Evolutionary conservation across 257 asterid species (phyloP).

Genomic region (Coffea eugenioides): DNA sequence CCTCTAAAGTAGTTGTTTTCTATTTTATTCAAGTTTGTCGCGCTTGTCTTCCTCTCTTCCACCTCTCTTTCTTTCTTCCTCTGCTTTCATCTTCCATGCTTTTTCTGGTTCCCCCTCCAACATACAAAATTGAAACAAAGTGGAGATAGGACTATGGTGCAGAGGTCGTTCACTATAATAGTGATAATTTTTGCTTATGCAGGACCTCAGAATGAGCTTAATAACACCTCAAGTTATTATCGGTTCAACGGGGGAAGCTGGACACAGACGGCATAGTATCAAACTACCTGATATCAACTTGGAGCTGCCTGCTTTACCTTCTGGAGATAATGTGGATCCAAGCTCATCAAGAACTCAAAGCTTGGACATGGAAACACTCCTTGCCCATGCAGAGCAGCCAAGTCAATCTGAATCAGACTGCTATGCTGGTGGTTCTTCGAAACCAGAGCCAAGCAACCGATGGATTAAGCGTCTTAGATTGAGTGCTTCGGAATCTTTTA

Average conservation of each 20-base stretch:
- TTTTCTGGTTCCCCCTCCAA: background rate
- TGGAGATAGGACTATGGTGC: background rate
- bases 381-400: conserved; percentile 46
- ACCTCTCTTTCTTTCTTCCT: background rate
- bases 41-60: background rate
- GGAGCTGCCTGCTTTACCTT: conserved; percentile 43
- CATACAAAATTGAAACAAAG: background rate
- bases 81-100: background rate
- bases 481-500: conserved; percentile 35
- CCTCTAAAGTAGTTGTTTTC: background rate
- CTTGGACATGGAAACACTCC: conserved; percentile 59
- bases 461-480: conserved; percentile 80
- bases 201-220: conserved; percentile 27
- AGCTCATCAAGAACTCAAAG: conserved; percentile 75
- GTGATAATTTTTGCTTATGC: conserved; percentile 9
- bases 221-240: background rate
- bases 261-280: background rate
- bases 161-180: background rate
- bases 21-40: background rate
- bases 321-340: conserved; percentile 33
- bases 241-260: conserved; percentile 27
- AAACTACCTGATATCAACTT: conserved; percentile 47
- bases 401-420: conserved; percentile 28
- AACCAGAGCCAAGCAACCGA: conserved; percentile 45
- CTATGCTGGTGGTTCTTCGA: conserved; percentile 14